Evolutionary conservation across 192 early-diverging fungal genomes (phyloP).

Genomic region (Coemansia sp.): DNA sequence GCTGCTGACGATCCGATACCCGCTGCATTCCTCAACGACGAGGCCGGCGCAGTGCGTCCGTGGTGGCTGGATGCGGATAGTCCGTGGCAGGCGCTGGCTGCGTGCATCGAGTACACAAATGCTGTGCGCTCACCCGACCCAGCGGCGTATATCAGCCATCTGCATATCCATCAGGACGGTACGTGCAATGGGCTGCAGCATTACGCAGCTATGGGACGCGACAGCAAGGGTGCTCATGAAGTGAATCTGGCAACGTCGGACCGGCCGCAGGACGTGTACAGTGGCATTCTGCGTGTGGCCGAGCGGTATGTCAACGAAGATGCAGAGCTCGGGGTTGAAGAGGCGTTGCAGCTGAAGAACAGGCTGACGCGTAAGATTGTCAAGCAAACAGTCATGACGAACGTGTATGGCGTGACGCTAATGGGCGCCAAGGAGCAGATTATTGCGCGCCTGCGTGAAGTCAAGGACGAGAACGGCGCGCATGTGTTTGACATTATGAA

Average conservation of each 20-base stretch:
- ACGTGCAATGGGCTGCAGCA: conserved; percentile 99
- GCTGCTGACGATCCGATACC: conserved; percentile 78
- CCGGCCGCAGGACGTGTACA: conserved; percentile 88
- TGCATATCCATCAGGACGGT: conserved; percentile 96
- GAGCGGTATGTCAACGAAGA: conserved; percentile 66
- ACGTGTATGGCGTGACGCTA: conserved; percentile 97
- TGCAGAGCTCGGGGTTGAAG: conserved; percentile 57
- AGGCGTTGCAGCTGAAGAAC: conserved; percentile 64
- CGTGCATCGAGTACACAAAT: conserved; percentile 78
- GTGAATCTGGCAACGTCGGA: conserved; percentile 87
- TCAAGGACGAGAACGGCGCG: conserved; percentile 64
- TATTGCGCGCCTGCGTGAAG: conserved; percentile 75
- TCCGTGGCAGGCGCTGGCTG: conserved; percentile 92
- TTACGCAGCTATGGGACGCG: conserved; percentile 95
- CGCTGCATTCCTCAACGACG: conserved; percentile 22
- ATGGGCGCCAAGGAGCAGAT: conserved; percentile 90
- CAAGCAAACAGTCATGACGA: conserved; percentile 99
- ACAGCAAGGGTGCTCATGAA: conserved; percentile 76
- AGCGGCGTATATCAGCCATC: conserved; percentile 60
- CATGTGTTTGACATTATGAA: conserved; percentile 51
- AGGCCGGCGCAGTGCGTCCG: conserved; percentile 54
- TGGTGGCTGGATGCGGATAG: conserved; percentile 91
- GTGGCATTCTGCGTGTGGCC: conserved; percentile 80
- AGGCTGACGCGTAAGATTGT: conserved; percentile 89
- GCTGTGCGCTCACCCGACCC: conserved; percentile 76